A percentile compares a stretch with the other conserved stretches of the same genome.
Conservation (phyloP, 2,329 filamentous ascomycete species). For the Cercospora sp. region DNA sequence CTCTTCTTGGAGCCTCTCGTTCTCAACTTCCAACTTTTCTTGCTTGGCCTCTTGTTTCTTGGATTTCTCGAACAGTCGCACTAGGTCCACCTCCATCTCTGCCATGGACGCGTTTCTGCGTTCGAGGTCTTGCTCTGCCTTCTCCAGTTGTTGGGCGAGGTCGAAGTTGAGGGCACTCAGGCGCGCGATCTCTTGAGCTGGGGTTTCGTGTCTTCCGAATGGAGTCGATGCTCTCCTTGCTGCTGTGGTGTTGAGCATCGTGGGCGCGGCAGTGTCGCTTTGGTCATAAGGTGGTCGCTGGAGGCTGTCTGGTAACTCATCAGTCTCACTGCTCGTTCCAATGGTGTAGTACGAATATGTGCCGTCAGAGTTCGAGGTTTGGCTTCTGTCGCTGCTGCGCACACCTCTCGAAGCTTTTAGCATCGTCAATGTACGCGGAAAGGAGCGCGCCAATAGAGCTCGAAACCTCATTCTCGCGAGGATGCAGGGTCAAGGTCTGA, state of each 20-base stretch:
- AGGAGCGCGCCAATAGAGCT: neutral
- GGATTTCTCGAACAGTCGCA: neutral
- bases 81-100: neutral
- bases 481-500: neutral
- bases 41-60: neutral
- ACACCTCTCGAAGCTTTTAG: neutral
- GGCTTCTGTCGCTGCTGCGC: neutral
- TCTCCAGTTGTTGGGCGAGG: constrained; percentile 2
- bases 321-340: neutral
- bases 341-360: neutral
- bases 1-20: neutral
- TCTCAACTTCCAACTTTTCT: constrained; percentile 2
- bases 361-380: neutral
- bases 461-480: neutral
- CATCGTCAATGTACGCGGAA: neutral
- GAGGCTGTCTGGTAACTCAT: neutral
- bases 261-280: neutral
- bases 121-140: constrained; percentile 1
- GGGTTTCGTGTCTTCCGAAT: neutral
- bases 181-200: neutral
- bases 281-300: neutral
- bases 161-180: neutral
- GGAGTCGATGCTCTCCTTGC: neutral
- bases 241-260: neutral
- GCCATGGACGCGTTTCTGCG: neutral